Conservation (phyloP, 306 rosid genomes). For the Trifolium fragiferum region DNA sequence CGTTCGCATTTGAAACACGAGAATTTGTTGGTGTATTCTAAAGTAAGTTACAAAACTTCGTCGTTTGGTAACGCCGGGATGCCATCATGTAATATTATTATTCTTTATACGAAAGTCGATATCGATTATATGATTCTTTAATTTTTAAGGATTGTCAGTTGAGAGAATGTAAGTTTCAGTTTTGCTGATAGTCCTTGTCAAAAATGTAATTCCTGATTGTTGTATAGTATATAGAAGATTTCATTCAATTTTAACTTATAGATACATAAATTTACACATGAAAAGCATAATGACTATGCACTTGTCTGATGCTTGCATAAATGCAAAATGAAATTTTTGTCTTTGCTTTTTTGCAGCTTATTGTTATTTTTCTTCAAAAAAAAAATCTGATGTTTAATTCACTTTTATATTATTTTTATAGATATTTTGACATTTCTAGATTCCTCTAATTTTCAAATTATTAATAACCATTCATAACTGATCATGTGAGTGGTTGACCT, state of each 20-base stretch:
- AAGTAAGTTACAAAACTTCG: conserved; percentile 29
- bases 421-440: background rate
- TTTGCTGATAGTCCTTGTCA: conserved; percentile 48
- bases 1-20: conserved; percentile 46
- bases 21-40: conserved; percentile 28
- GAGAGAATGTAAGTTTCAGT: conserved; percentile 38
- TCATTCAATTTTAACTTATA: conserved; percentile 33
- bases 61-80: conserved; percentile 27
- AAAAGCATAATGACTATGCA: background rate
- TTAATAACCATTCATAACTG: background rate
- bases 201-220: conserved; percentile 42
- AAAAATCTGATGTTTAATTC: no score
- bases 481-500: background rate
- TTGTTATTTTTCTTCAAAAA: no score
- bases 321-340: background rate
- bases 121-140: conserved; percentile 63
- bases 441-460: background rate
- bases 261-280: conserved; percentile 18
- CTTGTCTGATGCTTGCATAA: conserved; percentile 4
- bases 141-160: conserved; percentile 56
- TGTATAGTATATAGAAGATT: conserved; percentile 44
- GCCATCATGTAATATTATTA: conserved; percentile 40
- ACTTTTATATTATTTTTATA: no score
- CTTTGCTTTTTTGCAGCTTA: background rate
- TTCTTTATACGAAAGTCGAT: conserved; percentile 52